Conservation (phyloP, 108 stramenopile genomes). For the Schizochytrium sp. region DNA sequence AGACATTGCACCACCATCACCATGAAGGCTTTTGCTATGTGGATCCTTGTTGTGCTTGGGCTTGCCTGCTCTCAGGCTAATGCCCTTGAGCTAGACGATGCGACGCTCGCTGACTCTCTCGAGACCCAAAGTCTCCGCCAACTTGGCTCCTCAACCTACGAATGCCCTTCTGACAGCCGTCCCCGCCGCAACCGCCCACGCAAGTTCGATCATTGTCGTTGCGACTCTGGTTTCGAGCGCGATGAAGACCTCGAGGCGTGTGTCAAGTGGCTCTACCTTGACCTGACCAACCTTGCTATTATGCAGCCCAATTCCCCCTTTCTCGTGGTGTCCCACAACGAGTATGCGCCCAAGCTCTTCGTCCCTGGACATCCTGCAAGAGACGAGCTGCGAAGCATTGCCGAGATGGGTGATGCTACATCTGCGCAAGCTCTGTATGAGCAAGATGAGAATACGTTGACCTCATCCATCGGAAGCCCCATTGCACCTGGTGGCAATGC, state of each 20-base stretch:
- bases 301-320: conserved; percentile 65
- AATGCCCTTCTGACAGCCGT: neutral
- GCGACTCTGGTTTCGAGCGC: neutral
- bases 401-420: neutral
- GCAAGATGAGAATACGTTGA: neutral
- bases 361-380: conserved; percentile 40
- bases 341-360: conserved; percentile 55
- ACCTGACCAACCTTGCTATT: conserved; percentile 48
- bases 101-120: neutral
- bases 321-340: conserved; percentile 62
- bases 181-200: neutral
- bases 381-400: neutral
- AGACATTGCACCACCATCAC: no score
- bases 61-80: no score
- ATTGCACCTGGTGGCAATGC: neutral
- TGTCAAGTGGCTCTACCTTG: neutral
- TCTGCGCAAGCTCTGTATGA: neutral
- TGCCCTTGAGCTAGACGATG: neutral
- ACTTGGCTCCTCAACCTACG: neutral
- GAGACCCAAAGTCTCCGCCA: neutral
- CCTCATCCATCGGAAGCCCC: neutral
- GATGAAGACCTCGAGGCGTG: conserved; percentile 20
- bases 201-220: neutral
- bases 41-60: no score
- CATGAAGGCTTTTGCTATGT: no score